Conservation (phyloP, 164 flowering plant genomes). For the Berberis vulgaris region DNA sequence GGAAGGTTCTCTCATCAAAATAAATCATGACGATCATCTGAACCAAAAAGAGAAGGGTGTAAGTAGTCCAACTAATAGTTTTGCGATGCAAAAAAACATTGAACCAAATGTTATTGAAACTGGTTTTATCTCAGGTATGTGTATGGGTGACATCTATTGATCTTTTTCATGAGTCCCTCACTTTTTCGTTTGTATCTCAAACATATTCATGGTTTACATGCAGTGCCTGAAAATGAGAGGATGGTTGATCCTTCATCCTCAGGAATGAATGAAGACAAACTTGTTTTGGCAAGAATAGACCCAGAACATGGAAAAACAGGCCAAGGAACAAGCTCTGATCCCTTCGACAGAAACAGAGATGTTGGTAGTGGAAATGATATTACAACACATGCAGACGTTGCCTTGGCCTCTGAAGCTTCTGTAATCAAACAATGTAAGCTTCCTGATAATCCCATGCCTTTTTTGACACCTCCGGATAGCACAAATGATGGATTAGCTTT, state of each 20-base stretch:
- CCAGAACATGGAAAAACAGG: background rate
- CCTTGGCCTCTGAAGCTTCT: slow-evolving; percentile 17
- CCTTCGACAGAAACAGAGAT: slow-evolving; percentile 12
- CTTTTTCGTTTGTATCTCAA: background rate
- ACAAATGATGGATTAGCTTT: slow-evolving; percentile 11
- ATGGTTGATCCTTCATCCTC: slow-evolving; percentile 7
- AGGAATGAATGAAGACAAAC: slow-evolving; percentile 9
- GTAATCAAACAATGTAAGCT: slow-evolving; percentile 8
- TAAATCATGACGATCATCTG: slow-evolving; percentile 5
- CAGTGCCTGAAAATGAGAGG: slow-evolving; percentile 17
- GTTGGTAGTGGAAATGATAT: slow-evolving; percentile 11
- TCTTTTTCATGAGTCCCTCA: slow-evolving; percentile 1
- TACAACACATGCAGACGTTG: slow-evolving; percentile 7
- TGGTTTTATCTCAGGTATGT: slow-evolving; percentile 16
- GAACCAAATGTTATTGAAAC: too few relatives aligned
- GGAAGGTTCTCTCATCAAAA: slow-evolving; percentile 7
- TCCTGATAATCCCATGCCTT: slow-evolving; percentile 1
- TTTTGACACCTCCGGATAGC: slow-evolving; percentile 5
- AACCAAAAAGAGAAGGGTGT: slow-evolving; percentile 6
- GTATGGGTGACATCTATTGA: background rate
- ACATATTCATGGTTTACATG: slow-evolving; percentile 7
- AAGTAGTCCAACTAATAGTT: slow-evolving; percentile 1
- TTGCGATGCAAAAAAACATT: background rate
- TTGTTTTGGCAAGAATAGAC: slow-evolving; percentile 12
- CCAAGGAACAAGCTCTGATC: slow-evolving; percentile 12